Conservation (phyloP, 495 filamentous ascomycete genomes). For the Tuber brumale region DNA sequence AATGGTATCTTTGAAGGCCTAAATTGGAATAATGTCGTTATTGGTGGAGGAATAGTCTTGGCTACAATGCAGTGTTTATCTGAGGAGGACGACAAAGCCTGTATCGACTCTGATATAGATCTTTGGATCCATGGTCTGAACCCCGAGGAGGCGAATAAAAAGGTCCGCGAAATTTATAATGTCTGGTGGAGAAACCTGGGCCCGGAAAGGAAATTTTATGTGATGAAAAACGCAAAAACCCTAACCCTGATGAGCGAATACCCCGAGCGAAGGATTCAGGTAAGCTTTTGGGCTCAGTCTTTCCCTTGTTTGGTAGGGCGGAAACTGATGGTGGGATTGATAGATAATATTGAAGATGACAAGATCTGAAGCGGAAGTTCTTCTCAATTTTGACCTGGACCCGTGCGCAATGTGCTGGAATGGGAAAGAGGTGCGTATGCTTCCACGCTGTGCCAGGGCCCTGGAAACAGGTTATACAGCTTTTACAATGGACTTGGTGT, state of each 20-base stretch:
- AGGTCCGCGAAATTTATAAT: slow-evolving; percentile 41
- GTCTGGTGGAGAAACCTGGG: slow-evolving; percentile 40
- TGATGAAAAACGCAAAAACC: slow-evolving; percentile 42
- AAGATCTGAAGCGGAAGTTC: slow-evolving; percentile 37
- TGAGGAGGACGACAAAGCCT: slow-evolving; percentile 17
- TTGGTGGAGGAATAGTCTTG: slow-evolving; percentile 42
- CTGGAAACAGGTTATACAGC: slow-evolving; percentile 44
- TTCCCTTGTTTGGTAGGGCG: background rate
- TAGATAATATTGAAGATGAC: slow-evolving; percentile 42
- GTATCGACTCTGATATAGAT: slow-evolving; percentile 40
- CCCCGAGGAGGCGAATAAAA: slow-evolving; percentile 40
- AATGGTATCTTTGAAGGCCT: slow-evolving; percentile 39
- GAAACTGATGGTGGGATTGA: background rate
- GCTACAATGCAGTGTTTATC: slow-evolving; percentile 36
- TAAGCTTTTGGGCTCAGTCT: background rate
- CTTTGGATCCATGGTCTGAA: slow-evolving; percentile 42
- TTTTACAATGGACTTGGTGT: slow-evolving; percentile 44
- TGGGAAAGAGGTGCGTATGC: slow-evolving; percentile 42
- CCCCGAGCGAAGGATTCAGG: slow-evolving; percentile 41
- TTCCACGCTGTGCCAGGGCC: slow-evolving; percentile 43
- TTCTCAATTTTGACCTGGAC: slow-evolving; percentile 45
- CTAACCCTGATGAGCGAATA: slow-evolving; percentile 40
- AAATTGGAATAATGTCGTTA: slow-evolving; percentile 43
- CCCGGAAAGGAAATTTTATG: slow-evolving; percentile 12
- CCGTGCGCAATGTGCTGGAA: slow-evolving; percentile 44